Percentiles rank a stretch among this genome's conserved stretches.
Conservation (phyloP, 2,329 filamentous ascomycete species). For the Torrubiellomyces zombiae region DNA sequence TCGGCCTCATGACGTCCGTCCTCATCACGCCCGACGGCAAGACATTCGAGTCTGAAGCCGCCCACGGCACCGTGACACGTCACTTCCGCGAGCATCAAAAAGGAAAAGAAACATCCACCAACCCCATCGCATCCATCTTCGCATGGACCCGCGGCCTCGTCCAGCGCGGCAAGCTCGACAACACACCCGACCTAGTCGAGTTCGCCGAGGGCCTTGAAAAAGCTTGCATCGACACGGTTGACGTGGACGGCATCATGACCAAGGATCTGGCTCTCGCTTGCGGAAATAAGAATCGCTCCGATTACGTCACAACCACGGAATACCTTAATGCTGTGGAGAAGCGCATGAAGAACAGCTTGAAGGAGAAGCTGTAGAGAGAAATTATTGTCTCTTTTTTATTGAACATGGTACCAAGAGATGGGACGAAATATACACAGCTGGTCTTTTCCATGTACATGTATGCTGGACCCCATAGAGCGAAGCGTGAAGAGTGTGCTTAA, state of each 20-base stretch:
- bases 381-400: no score
- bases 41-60: constrained; percentile 94
- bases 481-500: no score
- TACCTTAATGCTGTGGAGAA: constrained; percentile 89
- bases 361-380: constrained; percentile 58
- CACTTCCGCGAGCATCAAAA: constrained; percentile 99
- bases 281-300: constrained; percentile 67
- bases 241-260: constrained; percentile 92
- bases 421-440: no score
- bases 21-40: constrained; percentile 93
- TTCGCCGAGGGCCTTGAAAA: constrained; percentile 87
- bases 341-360: constrained; percentile 64
- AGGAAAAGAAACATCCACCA: constrained; percentile 90
- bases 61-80: constrained; percentile 93
- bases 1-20: constrained; percentile 96
- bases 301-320: constrained; percentile 83
- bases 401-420: no score
- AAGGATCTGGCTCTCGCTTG: constrained; percentile 95
- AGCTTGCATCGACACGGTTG: constrained; percentile 87
- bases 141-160: constrained; percentile 92
- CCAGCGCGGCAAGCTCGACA: constrained; percentile 85
- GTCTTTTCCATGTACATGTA: no score
- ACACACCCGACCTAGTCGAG: constrained; percentile 76
- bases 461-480: no score
- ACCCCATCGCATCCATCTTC: constrained; percentile 98